A percentile compares a stretch with the other conserved stretches of the same genome.
Conservation (phyloP, 345 rosid species). For the Eucalyptus marginata region DNA sequence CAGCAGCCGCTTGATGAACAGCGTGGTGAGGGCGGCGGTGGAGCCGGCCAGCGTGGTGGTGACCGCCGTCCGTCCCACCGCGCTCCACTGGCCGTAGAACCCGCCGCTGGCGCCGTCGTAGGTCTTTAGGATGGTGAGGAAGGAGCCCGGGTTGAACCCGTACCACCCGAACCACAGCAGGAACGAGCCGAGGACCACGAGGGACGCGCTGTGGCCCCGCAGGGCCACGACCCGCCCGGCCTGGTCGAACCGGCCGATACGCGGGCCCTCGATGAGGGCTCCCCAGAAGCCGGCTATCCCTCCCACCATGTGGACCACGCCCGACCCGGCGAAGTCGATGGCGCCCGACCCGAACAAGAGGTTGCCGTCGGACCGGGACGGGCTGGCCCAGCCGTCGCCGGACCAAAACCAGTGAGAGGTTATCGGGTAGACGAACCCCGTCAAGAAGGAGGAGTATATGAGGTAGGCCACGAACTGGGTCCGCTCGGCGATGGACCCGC, state of each 20-base stretch:
- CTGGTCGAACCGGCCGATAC: slow-evolving; percentile 53
- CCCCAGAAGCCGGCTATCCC: slow-evolving; percentile 82
- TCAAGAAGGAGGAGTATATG: slow-evolving; percentile 53
- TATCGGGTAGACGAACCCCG: slow-evolving; percentile 62
- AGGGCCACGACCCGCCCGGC: slow-evolving; percentile 28
- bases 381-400: slow-evolving; percentile 56
- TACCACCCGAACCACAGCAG: slow-evolving; percentile 85
- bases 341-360: slow-evolving; percentile 40
- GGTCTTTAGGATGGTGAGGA: slow-evolving; percentile 20
- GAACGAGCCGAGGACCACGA: slow-evolving; percentile 69
- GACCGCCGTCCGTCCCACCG: slow-evolving; percentile 66
- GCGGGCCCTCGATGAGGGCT: slow-evolving; percentile 55
- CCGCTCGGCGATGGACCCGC: slow-evolving; percentile 75
- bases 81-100: slow-evolving; percentile 78
- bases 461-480: slow-evolving; percentile 76
- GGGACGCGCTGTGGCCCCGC: slow-evolving; percentile 61
- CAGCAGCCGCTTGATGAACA: slow-evolving; percentile 54
- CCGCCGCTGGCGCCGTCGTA: slow-evolving; percentile 10
- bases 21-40: slow-evolving; percentile 69
- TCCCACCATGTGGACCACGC: slow-evolving; percentile 80
- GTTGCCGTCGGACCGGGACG: slow-evolving; percentile 1
- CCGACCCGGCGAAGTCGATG: slow-evolving; percentile 79
- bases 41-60: slow-evolving; percentile 74
- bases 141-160: slow-evolving; percentile 70
- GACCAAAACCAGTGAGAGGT: slow-evolving; percentile 88